A percentile compares a stretch with the other conserved stretches of the same genome.
These are phyloP conservation scores for Rhodofomes roseus DNA, from an alignment of 1,284 basidiomycete genomes.

Conservation along the genomic window DNA sequence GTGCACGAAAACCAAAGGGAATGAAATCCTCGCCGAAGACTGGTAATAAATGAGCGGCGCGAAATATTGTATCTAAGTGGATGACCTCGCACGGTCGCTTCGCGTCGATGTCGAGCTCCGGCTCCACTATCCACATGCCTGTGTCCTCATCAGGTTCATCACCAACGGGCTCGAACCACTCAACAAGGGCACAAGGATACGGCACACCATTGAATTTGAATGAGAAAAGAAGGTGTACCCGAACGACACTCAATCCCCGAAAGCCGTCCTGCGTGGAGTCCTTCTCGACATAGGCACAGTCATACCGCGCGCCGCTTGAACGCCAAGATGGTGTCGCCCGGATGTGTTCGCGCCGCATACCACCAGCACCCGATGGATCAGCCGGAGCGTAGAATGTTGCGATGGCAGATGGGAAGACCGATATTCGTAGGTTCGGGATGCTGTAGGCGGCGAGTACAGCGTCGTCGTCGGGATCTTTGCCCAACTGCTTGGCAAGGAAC, in stretches of 20 bases:
- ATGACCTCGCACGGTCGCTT: background rate
- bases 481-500: too few relatives aligned
- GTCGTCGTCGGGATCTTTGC: background rate
- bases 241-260: conserved; percentile 1
- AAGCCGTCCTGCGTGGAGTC: background rate
- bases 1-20: background rate
- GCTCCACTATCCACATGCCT: conserved; percentile 22
- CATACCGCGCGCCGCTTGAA: conserved; percentile 3
- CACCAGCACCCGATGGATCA: conserved; percentile 18
- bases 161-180: conserved; percentile 14
- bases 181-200: conserved; percentile 18
- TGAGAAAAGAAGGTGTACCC: conserved; percentile 10
- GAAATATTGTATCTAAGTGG: conserved; percentile 12
- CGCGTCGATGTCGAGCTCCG: conserved; percentile 6
- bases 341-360: conserved; percentile 24
- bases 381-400: conserved; percentile 24
- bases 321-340: conserved; percentile 16
- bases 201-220: background rate
- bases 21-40: conserved; percentile 6
- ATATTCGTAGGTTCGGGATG: background rate
- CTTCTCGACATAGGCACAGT: conserved; percentile 11
- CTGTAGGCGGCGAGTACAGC: background rate
- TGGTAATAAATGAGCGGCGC: conserved; percentile 14
- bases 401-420: conserved; percentile 12
- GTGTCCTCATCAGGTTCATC: conserved; percentile 16